Base-by-base conservation (phyloP, 768 basidiomycete species). In the Tubosaeta brunneosetosa region DNA sequence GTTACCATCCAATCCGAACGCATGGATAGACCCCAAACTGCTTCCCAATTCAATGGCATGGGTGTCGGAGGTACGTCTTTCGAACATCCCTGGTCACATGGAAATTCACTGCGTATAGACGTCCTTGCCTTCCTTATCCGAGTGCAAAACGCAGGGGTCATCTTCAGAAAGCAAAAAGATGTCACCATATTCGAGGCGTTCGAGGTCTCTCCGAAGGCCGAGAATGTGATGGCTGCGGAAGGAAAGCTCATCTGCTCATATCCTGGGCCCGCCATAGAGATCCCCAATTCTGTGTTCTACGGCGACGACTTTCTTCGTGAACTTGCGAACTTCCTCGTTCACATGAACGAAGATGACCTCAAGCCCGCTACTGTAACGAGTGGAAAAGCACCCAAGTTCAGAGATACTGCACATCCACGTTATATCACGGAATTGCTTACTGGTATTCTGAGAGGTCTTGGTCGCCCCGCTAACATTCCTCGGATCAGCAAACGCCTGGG, bases 91-190 rank as follows among this genome's bases (percentile, higher is more conserved):
- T n/a, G n/a, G n/a, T n/a, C n/a, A n/a, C n/a, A n/a, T n/a, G n/a
- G n/a, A 43, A 33, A 19, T 46, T 57, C 5, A 53, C 11, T 3
- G 26, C 13, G 14, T 11, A 27, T 40, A 79, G 80, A 73, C 44
- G 58, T 70, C 32, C 47, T 73, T 13, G 64, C 62, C 14, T 64
- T 78, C 33, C 66, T 67, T 8, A 66, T 81, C 26, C 65, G 66
- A 10, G 68, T 68, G 2, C 80, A 80, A 50, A 81, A 81, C 40
- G 77, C 80, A 1, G 76, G 66, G 16, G 49, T 81, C 1, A 60
- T 81, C 12, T 51, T 76, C 13, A 67, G 70, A 44, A 63, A 61
- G 47, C 29, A 52, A 10, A 26, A 55, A 54, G 61, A 46, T 16
- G 44, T 46, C 45, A 46, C 45, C 17, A 46, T 46, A 13, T 45